Evolutionary conservation across 768 basidiomycete genomes (phyloP).

Genomic region (Cystofilobasidium bisporidii): DNA sequence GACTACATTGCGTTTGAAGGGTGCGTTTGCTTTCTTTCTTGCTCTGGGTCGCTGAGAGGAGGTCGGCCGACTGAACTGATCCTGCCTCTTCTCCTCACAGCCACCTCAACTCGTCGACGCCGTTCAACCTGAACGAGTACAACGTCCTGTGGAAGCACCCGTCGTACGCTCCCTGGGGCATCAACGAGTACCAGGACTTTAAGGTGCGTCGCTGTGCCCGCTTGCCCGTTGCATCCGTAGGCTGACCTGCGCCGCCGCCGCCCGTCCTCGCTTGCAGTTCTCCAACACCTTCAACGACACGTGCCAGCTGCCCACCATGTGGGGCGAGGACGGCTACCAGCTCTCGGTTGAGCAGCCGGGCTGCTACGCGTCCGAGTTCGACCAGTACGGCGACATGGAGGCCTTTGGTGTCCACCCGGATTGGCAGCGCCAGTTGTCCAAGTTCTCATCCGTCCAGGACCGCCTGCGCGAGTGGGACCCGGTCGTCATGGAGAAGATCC

Average conservation of each 20-base stretch:
- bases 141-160: slow-evolving; percentile 63
- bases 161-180: slow-evolving; percentile 70
- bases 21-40: slow-evolving; percentile 45
- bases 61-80: neutral
- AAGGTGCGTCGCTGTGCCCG: slow-evolving; percentile 28
- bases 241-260: neutral
- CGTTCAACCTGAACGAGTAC: slow-evolving; percentile 69
- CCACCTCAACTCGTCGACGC: slow-evolving; percentile 66
- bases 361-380: slow-evolving; percentile 75
- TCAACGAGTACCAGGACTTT: slow-evolving; percentile 76
- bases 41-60: no score
- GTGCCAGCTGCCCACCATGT: slow-evolving; percentile 68
- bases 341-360: slow-evolving; percentile 55
- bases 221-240: neutral
- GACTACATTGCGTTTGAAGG: slow-evolving; percentile 78
- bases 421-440: slow-evolving; percentile 79
- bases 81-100: slow-evolving; percentile 41
- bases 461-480: slow-evolving; percentile 89
- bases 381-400: slow-evolving; percentile 94
- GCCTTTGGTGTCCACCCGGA: slow-evolving; percentile 80
- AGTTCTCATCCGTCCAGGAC: slow-evolving; percentile 93
- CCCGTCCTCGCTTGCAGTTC: slow-evolving; percentile 8
- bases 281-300: slow-evolving; percentile 51
- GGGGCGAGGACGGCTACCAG: slow-evolving; percentile 62
- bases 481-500: slow-evolving; percentile 63